Base-by-base conservation (phyloP, 352 stramenopile species). In the Elongisporangium undulatum region DNA sequence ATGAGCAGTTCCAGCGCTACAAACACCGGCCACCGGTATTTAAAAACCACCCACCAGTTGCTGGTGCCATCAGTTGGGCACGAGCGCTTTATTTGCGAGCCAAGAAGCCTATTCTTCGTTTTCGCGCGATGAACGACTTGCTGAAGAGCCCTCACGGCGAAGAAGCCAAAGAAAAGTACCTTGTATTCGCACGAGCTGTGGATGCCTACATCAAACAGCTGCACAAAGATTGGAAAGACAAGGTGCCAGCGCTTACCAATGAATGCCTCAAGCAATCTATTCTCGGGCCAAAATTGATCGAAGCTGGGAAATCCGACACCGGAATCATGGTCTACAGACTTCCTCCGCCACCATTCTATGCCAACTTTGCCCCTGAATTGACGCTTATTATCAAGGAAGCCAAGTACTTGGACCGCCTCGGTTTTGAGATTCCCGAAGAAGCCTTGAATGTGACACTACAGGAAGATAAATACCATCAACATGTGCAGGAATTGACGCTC, bases 391-490 rank as follows among this genome's bases (percentile, higher is more conserved):
- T 99, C 59, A 93, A 96, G 53, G 95, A 99, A 70, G 89, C 89
- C 38, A 98, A 98, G 68, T 98, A 98, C 56, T 76, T 99, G 0
- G 95, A 98, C 66, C 88, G 92, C 0, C 83, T 98, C 29, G 95
- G 95, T 5, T 98, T 98, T 78, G 85, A 97, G 52, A 95, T 97
- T 45, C 95, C 95, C 0, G 96, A 98, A 66, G 86, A 95, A 23
- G 94, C 95, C 0, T 68, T 98, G 24, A 98, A 98, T 59, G 94
- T 98, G 61, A 97, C 95, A 21, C 77, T 98, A 2, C 95, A 98
- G 65, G 95, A 98, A 63, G 89, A 97, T 63, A 98, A 98, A 61
- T 98, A 98, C 65, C 94, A 97, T 61, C 79, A 94, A 50, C 97
- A 97, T 45, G 92, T 98, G 15, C 90, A 97, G 53, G 82, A 97